Percentiles rank a stretch among this genome's conserved stretches.
phyloP scores from a whole-genome alignment of 2,329 filamentous ascomycete species.

The Leptographium galeiforme region DNA sequence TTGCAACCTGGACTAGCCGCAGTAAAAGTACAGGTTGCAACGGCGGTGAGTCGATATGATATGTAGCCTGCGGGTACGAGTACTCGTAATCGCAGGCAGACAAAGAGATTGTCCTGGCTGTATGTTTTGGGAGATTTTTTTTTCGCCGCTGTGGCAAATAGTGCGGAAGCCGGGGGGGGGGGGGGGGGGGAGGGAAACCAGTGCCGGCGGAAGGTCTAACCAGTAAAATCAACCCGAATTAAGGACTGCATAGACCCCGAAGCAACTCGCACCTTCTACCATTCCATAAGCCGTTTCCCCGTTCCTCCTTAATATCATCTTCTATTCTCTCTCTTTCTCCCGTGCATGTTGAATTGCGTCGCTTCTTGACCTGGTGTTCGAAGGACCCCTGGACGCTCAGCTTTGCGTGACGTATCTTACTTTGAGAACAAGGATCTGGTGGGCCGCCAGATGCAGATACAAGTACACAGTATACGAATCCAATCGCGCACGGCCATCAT shows the following conservation, averaged over 20 bases:
- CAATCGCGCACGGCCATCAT: not conserved
- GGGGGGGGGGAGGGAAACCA: not conserved
- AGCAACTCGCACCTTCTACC: not conserved
- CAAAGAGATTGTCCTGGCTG: not conserved
- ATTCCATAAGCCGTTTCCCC: not conserved
- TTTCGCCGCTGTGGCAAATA: conserved; percentile 5
- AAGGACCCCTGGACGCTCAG: not conserved
- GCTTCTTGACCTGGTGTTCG: not conserved
- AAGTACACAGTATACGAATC: not conserved
- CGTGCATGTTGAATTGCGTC: not conserved
- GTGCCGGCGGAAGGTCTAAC: not conserved
- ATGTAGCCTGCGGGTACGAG: too few relatives aligned
- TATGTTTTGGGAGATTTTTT: not conserved
- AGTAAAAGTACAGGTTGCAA: too few relatives aligned
- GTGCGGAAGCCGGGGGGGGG: not conserved
- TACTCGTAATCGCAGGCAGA: not conserved
- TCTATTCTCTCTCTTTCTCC: not conserved
- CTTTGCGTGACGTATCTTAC: too few relatives aligned
- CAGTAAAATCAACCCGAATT: not conserved
- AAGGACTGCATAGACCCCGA: not conserved
- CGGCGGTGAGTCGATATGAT: too few relatives aligned
- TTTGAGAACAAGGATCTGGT: too few relatives aligned
- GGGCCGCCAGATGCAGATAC: not conserved
- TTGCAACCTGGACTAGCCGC: too few relatives aligned
- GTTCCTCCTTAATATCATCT: not conserved